These are phyloP conservation scores for Suillus alpinus DNA, from an alignment of 768 basidiomycete genomes.

Conservation along the genomic window DNA sequence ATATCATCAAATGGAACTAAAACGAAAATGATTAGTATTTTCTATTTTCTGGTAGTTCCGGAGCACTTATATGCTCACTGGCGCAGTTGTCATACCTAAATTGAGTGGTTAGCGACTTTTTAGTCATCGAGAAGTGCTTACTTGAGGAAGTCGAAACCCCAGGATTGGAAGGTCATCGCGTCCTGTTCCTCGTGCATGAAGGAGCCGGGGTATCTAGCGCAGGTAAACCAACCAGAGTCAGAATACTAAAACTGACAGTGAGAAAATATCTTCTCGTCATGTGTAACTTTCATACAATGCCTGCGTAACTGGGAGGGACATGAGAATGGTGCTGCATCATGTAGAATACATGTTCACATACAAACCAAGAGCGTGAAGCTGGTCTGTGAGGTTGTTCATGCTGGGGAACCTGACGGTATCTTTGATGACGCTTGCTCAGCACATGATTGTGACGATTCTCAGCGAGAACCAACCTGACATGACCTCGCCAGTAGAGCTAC, in stretches of 20 bases:
- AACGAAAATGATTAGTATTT: not conserved
- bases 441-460: not conserved
- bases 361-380: slow-evolving; percentile 56
- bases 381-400: slow-evolving; percentile 53
- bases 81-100: slow-evolving; percentile 60
- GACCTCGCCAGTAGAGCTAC: slow-evolving; percentile 49
- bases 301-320: slow-evolving; percentile 43
- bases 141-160: slow-evolving; percentile 68
- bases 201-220: slow-evolving; percentile 58
- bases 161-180: slow-evolving; percentile 52
- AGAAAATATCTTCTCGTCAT: not conserved
- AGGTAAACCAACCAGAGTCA: slow-evolving; percentile 69
- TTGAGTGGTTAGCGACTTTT: slow-evolving; percentile 1
- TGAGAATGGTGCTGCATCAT: slow-evolving; percentile 4
- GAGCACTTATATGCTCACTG: slow-evolving; percentile 29
- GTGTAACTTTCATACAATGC: slow-evolving; percentile 43
- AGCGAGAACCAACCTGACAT: slow-evolving; percentile 43
- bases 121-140: slow-evolving; percentile 25
- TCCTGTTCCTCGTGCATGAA: slow-evolving; percentile 61
- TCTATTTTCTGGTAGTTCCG: not conserved
- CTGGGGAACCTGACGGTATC: slow-evolving; percentile 52
- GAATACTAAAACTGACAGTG: slow-evolving; percentile 43
- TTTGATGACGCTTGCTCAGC: slow-evolving; percentile 15
- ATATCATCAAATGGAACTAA: slow-evolving; percentile 55
- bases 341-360: slow-evolving; percentile 25